phyloP scores from a whole-genome alignment of 2,329 filamentous ascomycete genomes.

The Sporothrix sp. region DNA sequence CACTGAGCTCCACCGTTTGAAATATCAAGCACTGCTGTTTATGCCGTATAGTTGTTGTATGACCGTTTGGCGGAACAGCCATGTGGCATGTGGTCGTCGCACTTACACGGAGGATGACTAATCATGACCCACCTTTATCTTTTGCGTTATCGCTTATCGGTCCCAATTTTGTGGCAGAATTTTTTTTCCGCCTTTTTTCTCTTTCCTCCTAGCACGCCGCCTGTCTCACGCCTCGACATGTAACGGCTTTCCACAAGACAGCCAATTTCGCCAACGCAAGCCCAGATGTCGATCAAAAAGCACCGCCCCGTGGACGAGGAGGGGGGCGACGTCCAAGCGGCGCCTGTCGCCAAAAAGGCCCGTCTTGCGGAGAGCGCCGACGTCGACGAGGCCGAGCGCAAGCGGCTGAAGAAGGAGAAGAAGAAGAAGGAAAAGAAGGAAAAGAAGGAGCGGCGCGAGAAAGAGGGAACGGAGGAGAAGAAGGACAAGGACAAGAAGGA shows the following conservation, averaged over 20 bases:
- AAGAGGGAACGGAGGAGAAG: constrained; percentile 1
- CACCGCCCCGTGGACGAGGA: constrained; percentile 14
- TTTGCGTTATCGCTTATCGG: constrained; percentile 9
- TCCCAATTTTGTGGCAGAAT: constrained; percentile 15
- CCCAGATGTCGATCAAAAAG: constrained; percentile 15
- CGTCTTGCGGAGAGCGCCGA: constrained; percentile 6
- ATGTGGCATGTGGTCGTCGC: not conserved
- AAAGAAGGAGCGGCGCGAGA: constrained; percentile 5
- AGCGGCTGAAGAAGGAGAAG: constrained; percentile 9
- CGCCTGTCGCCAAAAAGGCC: constrained; percentile 14
- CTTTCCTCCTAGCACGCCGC: not conserved
- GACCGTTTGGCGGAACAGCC: too few relatives aligned
- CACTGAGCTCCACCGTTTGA: too few relatives aligned
- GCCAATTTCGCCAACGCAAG: not conserved
- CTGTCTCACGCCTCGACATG: too few relatives aligned
- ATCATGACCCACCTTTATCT: not conserved
- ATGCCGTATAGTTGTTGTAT: too few relatives aligned
- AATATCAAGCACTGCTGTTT: too few relatives aligned
- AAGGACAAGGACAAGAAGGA: constrained; percentile 4
- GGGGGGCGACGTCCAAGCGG: not conserved
- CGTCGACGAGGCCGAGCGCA: not conserved
- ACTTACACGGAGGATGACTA: not conserved
- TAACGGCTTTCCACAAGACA: not conserved
- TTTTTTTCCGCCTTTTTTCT: constrained; percentile 18
- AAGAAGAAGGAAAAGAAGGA: constrained; percentile 8